Evolutionary conservation across 306 rosid species (phyloP).

Genomic region (Rosa multiflora): DNA sequence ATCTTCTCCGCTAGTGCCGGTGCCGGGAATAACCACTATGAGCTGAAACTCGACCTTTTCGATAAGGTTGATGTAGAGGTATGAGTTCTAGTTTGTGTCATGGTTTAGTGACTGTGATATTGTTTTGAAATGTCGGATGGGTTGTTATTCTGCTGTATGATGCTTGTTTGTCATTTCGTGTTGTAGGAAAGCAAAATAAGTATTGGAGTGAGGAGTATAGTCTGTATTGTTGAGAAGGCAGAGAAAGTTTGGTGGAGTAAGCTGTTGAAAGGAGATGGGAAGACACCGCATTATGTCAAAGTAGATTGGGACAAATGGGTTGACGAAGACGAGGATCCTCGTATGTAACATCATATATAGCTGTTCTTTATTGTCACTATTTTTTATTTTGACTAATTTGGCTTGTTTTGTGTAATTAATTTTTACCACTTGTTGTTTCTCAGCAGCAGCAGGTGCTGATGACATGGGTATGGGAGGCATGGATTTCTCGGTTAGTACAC

Average conservation of each 20-base stretch:
- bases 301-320: constrained; percentile 99
- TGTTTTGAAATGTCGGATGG: neutral
- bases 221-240: constrained; percentile 79
- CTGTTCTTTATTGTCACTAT: neutral
- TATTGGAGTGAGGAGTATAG: constrained; percentile 72
- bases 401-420: neutral
- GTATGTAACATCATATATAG: constrained; percentile 22
- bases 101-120: neutral
- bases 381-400: neutral
- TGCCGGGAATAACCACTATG: constrained; percentile 56
- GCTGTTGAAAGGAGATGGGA: constrained; percentile 70
- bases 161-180: neutral
- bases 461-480: constrained; percentile 86
- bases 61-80: constrained; percentile 92
- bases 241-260: constrained; percentile 84
- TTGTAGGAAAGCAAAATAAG: constrained; percentile 87
- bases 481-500: constrained; percentile 83
- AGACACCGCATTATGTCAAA: constrained; percentile 80
- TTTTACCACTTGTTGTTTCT: neutral
- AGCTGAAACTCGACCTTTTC: constrained; percentile 79
- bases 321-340: constrained; percentile 80
- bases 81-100: constrained; percentile 8
- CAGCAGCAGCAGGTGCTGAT: constrained; percentile 35
- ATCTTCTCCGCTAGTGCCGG: constrained; percentile 82
- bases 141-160: neutral